Percentiles rank a stretch among this genome's conserved stretches.
These are phyloP conservation scores for Stagonosporopsis cucurbitacearum DNA, from an alignment of 2,329 filamentous ascomycete genomes.

Conservation along the genomic window DNA sequence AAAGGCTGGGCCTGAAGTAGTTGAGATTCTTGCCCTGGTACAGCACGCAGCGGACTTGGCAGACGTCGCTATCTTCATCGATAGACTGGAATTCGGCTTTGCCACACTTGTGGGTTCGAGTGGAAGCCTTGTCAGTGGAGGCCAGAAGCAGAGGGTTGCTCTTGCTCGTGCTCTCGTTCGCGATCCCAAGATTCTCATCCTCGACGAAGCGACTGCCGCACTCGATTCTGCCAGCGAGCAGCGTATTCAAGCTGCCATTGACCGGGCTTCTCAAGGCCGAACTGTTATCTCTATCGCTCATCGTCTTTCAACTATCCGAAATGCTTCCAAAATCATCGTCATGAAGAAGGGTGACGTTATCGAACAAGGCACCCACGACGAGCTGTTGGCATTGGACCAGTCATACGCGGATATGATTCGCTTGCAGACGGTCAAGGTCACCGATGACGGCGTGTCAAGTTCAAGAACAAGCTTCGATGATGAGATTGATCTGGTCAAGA, in stretches of 20 bases:
- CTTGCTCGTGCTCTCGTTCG: slow-evolving; percentile 63
- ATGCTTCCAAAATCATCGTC: slow-evolving; percentile 48
- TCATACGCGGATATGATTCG: slow-evolving; percentile 59
- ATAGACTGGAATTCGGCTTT: slow-evolving; percentile 57
- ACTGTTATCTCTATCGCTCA: slow-evolving; percentile 51
- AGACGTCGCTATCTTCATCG: slow-evolving; percentile 65
- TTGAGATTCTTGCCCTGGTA: slow-evolving; percentile 60
- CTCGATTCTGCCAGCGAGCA: slow-evolving; percentile 66
- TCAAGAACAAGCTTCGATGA: slow-evolving; percentile 32
- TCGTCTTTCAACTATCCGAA: slow-evolving; percentile 46
- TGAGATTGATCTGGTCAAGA: slow-evolving; percentile 28
- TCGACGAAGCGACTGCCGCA: slow-evolving; percentile 68
- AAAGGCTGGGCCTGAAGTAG: slow-evolving; percentile 24
- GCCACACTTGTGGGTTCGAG: slow-evolving; percentile 59
- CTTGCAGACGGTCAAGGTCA: slow-evolving; percentile 51
- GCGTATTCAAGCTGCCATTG: slow-evolving; percentile 57
- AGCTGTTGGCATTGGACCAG: slow-evolving; percentile 45
- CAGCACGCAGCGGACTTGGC: slow-evolving; percentile 62
- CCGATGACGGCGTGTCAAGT: slow-evolving; percentile 49
- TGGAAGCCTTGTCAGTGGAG: slow-evolving; percentile 63
- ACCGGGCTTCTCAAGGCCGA: slow-evolving; percentile 40
- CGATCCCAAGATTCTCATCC: slow-evolving; percentile 63
- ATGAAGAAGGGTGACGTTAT: slow-evolving; percentile 48
- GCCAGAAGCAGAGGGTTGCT: slow-evolving; percentile 66
- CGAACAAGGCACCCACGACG: slow-evolving; percentile 47